Base-by-base conservation (phyloP, 495 filamentous ascomycete species). In the Pyrenula massariospora region DNA sequence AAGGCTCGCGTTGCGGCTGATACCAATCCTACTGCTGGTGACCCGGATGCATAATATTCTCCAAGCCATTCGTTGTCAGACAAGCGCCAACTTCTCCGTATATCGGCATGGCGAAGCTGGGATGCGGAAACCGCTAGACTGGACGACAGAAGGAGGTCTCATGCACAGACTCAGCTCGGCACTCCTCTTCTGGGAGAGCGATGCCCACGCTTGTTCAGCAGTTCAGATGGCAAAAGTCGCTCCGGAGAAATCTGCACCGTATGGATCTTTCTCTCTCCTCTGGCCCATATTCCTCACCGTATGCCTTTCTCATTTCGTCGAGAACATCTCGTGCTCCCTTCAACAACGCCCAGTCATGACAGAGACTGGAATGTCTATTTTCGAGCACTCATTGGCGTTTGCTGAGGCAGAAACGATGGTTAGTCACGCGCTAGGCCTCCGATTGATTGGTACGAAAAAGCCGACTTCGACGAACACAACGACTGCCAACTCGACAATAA, bases 301-400 rank as follows among this genome's bases (percentile, higher is more conserved):
- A 11, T 93, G 89, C 56, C 63, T 93, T 1, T 87, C 88, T 60
- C 89, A 95, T 62, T 93, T 96, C 62, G 67, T 94, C 23, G 93
- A 97, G 65, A 90, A 86, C 0, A 73, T 97, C 21, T 82, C 85
- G 3, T 91, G 89, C 66, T 87, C 92, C 2, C 74, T 97, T n/a
- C 90, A 95, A 60, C 91, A 91, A n/a, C 80, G 86, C 11, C 76
- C 77, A 2, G 76, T 86, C 3, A 80, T 84, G 57, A 84, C 89
- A 0, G 93, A 97, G 70, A 93, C 90, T 0, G 90, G 91, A 3
- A 96, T 97, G 88, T 95, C 91, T 0, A 79, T 97, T 20, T 93
- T 98, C 65, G 93, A 98, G 61, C 90, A 96, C 65, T 97, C 93
- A 0, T 73, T 98, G 12, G 93, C 93, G 0, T 98, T 97, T 69